Percentiles rank a stretch among this genome's conserved stretches.
Evolutionary conservation across 495 filamentous ascomycete species (phyloP).

Genomic region (Aspergillus nidulans): DNA sequence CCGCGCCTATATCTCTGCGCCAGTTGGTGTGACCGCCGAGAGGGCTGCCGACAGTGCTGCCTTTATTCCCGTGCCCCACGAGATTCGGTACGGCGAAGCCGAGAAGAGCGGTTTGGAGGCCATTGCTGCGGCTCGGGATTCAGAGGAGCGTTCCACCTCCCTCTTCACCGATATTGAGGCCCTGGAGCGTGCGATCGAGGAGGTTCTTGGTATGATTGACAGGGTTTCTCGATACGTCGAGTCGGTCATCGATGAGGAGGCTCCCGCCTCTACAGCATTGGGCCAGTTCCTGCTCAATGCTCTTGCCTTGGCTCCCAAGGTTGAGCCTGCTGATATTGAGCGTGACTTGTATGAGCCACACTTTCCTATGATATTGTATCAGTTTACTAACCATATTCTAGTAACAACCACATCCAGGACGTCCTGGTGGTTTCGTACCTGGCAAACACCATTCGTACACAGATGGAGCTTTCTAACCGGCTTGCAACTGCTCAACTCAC

Average conservation of each 20-base stretch:
- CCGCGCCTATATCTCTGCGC: slow-evolving; percentile 86
- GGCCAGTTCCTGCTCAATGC: slow-evolving; percentile 94
- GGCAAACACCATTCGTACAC: slow-evolving; percentile 96
- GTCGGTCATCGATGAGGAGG: slow-evolving; percentile 69
- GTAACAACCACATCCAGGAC: slow-evolving; percentile 98
- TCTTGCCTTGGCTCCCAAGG: slow-evolving; percentile 87
- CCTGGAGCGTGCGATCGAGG: slow-evolving; percentile 76
- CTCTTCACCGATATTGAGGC: slow-evolving; percentile 83
- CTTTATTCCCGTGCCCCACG: slow-evolving; percentile 93
- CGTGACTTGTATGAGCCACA: slow-evolving; percentile 74
- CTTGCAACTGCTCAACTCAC: slow-evolving; percentile 81
- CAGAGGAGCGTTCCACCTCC: slow-evolving; percentile 63
- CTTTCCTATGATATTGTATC: not conserved
- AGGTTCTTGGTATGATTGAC: slow-evolving; percentile 81
- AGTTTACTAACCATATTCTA: slow-evolving; percentile 46
- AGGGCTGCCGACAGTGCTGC: slow-evolving; percentile 90
- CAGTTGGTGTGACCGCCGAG: slow-evolving; percentile 91
- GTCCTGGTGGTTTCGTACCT: slow-evolving; percentile 95
- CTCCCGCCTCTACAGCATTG: slow-evolving; percentile 70
- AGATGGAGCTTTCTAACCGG: slow-evolving; percentile 95
- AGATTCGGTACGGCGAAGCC: slow-evolving; percentile 84
- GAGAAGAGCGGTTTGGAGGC: slow-evolving; percentile 89
- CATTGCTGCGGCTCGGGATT: slow-evolving; percentile 74
- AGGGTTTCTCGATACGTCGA: slow-evolving; percentile 85
- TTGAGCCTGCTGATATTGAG: slow-evolving; percentile 83